These are phyloP conservation scores for Globisporangium radiosum DNA, from an alignment of 352 stramenopile species.

Conservation along the genomic window DNA sequence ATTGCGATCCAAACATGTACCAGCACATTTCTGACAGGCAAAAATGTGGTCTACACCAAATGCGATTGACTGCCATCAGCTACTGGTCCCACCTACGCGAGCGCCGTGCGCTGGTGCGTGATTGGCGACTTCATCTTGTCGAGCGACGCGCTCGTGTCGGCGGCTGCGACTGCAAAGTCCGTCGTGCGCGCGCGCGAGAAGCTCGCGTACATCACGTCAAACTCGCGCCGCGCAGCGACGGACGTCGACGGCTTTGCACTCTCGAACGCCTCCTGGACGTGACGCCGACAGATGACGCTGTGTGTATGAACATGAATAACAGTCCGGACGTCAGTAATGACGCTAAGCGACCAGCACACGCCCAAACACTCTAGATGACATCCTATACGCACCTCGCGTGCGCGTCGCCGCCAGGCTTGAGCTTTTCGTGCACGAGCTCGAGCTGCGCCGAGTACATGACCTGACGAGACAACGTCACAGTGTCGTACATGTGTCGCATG, in stretches of 20 bases:
- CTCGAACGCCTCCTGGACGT: conserved; percentile 61
- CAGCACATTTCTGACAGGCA: background rate
- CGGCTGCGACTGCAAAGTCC: conserved; percentile 52
- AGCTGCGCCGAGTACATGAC: conserved; percentile 93
- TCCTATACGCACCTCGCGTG: conserved; percentile 30
- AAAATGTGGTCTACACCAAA: background rate
- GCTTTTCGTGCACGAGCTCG: conserved; percentile 88
- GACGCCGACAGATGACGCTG: conserved; percentile 44
- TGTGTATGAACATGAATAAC: background rate
- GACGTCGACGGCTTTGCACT: conserved; percentile 69
- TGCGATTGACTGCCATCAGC: background rate
- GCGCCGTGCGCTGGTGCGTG: conserved; percentile 59
- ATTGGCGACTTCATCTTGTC: conserved; percentile 50
- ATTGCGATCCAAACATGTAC: too few relatives aligned
- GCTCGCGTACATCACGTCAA: conserved; percentile 60
- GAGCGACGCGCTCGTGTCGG: conserved; percentile 32
- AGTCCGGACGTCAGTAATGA: background rate
- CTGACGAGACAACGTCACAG: conserved; percentile 14
- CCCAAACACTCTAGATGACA: too few relatives aligned
- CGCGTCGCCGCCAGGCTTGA: conserved; percentile 54
- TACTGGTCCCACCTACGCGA: conserved; percentile 24
- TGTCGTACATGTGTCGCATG: too few relatives aligned
- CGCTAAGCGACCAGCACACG: background rate
- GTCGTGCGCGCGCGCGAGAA: conserved; percentile 71
- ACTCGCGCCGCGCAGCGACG: conserved; percentile 42